A percentile compares a stretch with the other conserved stretches of the same genome.
Evolutionary conservation across 805 yeast genomes (phyloP).

Genomic region (Metahyphopichia silvanorum): DNA sequence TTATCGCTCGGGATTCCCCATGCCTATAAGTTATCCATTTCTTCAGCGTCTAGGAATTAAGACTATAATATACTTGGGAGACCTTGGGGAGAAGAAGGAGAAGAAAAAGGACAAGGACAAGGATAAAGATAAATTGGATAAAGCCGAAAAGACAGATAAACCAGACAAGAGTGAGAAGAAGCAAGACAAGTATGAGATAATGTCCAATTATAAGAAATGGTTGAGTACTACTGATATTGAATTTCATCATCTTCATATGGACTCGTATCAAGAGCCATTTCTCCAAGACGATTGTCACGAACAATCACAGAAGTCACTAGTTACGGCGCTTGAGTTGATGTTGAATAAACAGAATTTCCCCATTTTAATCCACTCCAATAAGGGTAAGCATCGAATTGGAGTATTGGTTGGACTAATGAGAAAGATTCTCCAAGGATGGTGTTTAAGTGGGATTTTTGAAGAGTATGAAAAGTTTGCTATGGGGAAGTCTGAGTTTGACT

Average conservation of each 20-base stretch:
- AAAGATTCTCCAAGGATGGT: constrained; percentile 87
- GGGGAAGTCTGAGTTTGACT: constrained; percentile 89
- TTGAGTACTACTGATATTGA: constrained; percentile 48
- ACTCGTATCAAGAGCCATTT: constrained; percentile 74
- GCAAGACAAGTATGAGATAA: constrained; percentile 43
- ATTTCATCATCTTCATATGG: constrained; percentile 61
- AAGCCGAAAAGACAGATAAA: constrained; percentile 7
- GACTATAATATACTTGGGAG: constrained; percentile 83
- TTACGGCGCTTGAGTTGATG: constrained; percentile 53
- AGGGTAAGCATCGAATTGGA: constrained; percentile 97
- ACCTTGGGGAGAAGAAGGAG: constrained; percentile 37
- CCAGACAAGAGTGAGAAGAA: constrained; percentile 16
- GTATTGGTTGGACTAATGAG: constrained; percentile 90
- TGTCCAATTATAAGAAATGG: constrained; percentile 67
- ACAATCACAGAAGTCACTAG: constrained; percentile 46
- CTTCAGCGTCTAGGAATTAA: constrained; percentile 63
- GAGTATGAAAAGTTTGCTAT: constrained; percentile 91
- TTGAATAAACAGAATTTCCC: constrained; percentile 75
- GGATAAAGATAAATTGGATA: constrained; percentile 8
- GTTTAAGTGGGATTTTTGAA: constrained; percentile 86
- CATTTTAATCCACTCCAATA: constrained; percentile 84
- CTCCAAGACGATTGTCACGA: constrained; percentile 47
- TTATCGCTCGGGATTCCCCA: constrained; percentile 92
- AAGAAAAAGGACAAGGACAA: constrained; percentile 13
- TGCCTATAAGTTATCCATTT: constrained; percentile 80